These are phyloP conservation scores for Kazachstania sp. DNA, from an alignment of 1,139 yeast species.

Conservation along the genomic window DNA sequence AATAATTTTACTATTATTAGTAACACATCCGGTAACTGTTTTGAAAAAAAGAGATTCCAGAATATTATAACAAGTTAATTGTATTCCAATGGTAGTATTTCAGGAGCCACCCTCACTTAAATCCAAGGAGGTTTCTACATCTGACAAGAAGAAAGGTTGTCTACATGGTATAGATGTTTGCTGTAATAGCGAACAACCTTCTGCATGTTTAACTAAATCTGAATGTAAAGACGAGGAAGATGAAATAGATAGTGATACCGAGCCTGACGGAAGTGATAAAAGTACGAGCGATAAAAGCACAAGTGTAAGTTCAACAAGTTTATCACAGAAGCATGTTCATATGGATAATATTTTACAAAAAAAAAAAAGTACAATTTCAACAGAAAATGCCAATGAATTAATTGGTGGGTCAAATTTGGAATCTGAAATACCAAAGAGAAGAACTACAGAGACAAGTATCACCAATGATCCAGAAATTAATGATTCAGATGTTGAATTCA, in stretches of 20 bases:
- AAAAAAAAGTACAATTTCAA: not conserved
- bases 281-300: not conserved
- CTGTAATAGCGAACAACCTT: not conserved
- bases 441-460: not conserved
- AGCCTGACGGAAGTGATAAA: not conserved
- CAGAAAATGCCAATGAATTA: slow-evolving; percentile 6
- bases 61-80: not conserved
- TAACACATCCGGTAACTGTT: no score
- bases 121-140: not conserved
- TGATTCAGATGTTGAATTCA: not conserved
- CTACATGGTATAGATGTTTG: not conserved
- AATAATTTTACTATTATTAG: no score
- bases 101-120: not conserved
- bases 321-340: not conserved
- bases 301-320: not conserved
- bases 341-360: not conserved
- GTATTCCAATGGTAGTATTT: not conserved
- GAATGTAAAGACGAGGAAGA: slow-evolving; percentile 1
- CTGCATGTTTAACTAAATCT: not conserved
- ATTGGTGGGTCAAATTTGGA: slow-evolving; percentile 12
- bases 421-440: not conserved
- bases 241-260: not conserved
- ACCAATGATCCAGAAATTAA: not conserved
- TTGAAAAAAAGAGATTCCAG: no score
- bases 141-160: not conserved